Base-by-base conservation (phyloP, 2,329 filamentous ascomycete species). In the Xylogone sp. region DNA sequence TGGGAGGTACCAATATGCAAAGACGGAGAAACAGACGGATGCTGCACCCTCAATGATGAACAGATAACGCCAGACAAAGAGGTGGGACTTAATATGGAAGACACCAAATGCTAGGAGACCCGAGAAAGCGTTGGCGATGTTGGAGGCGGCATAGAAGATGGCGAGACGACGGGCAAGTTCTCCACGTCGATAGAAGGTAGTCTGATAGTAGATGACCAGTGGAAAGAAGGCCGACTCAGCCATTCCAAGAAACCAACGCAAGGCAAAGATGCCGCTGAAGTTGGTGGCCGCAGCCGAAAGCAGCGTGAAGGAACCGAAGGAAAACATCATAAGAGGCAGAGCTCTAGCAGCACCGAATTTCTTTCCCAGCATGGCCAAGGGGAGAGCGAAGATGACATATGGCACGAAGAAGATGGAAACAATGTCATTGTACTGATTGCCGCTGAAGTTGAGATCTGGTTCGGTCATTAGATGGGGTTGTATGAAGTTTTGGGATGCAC, bases 361-460 rank as follows among this genome's bases (percentile, higher is more conserved):
- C 70, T 88, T 90, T 49, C 85, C 86, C 3, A 87, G 63, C 70
- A 90, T 84, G 48, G 71, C 69, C 16, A 88, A 68, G 1, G 83
- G 81, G 0, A 84, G 84, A 1, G 84, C 86, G 49, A 83, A 86
- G 2, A 90, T 63, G 31, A 89, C 86, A 64, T 87, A 90, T 0
- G 87, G 87, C 6, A 90, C 75, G 67, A 87, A 91, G 73, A 91
- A 91, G 56, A 91, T 83, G 48, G 76, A 78, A 31, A 90, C 68
- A 45, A 89, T 77, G 22, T 83, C 76, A 63, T 88, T 89, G 70
- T 90, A 88, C 63, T 88, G 77, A 56, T 82, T 76, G 1, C 69
- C 66, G 43, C 75, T 75, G 68, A 90, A 84, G 27, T 79, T 65
- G 19, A 89, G 69, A 59, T 83, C 34, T 39, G n/a, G n/a, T 39